A percentile compares a stretch with the other conserved stretches of the same genome.
These are phyloP conservation scores for Balakata baccata DNA, from an alignment of 345 rosid species.

Conservation along the genomic window DNA sequence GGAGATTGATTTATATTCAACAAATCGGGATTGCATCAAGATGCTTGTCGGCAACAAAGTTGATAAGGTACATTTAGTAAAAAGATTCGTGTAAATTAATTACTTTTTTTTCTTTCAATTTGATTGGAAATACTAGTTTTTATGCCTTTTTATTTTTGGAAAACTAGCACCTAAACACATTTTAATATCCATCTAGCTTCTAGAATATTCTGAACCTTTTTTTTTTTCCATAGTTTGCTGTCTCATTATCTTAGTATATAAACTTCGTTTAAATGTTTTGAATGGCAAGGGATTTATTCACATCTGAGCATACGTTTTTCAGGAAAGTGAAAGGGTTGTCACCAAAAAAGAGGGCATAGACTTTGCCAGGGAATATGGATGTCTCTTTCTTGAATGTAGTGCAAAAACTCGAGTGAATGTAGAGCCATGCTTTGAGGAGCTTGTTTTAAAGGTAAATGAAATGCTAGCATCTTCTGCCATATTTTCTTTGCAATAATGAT, in stretches of 20 bases:
- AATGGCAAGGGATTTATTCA: not conserved
- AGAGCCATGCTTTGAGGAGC: constrained; percentile 95
- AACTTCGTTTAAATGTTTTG: not conserved
- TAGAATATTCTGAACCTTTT: not conserved
- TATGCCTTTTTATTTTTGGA: not conserved
- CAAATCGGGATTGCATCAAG: constrained; percentile 91
- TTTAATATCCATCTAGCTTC: not conserved
- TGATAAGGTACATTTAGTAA: constrained; percentile 54
- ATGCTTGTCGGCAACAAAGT: constrained; percentile 98
- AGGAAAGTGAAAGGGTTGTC: constrained; percentile 95
- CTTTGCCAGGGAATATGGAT: constrained; percentile 87
- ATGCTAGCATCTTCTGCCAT: not conserved
- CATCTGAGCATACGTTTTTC: constrained; percentile 15
- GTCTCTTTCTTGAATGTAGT: constrained; percentile 91
- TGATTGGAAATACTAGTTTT: not conserved
- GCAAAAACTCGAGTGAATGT: constrained; percentile 90
- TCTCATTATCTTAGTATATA: not conserved
- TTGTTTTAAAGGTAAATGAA: constrained; percentile 73
- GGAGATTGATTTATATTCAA: constrained; percentile 84
- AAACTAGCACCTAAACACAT: not conserved
- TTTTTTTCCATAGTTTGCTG: not conserved
- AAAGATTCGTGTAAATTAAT: not conserved
- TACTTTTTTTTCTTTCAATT: not conserved
- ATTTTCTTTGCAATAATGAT: not conserved
- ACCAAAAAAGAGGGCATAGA: constrained; percentile 81